Evolutionary conservation across 306 rosid species (phyloP).

Genomic region (Castanopsis chinensis): DNA sequence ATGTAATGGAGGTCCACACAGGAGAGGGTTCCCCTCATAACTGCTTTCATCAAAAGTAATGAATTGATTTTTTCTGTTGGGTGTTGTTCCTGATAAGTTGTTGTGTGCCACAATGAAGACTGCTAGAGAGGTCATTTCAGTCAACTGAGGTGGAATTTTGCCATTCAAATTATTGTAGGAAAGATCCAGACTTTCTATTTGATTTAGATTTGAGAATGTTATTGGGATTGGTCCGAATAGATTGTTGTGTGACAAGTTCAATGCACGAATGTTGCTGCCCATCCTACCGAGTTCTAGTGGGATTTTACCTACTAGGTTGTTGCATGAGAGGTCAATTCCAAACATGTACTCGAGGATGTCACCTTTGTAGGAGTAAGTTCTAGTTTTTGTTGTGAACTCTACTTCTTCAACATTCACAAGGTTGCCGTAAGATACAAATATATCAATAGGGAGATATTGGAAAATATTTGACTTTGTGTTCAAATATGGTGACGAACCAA

Average conservation of each 20-base stretch:
- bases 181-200: conserved; percentile 1
- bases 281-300: neutral
- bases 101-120: neutral
- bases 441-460: no score
- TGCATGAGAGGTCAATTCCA: no score
- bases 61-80: neutral
- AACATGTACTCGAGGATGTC: no score
- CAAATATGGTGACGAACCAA: no score
- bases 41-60: neutral
- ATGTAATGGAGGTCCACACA: neutral
- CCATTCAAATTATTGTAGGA: neutral
- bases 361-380: no score
- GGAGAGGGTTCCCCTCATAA: neutral
- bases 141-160: neutral
- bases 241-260: neutral
- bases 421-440: no score
- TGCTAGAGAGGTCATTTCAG: neutral
- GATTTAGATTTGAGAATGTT: neutral
- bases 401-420: no score
- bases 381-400: no score
- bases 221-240: neutral
- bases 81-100: neutral
- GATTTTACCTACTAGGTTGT: neutral
- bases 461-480: no score
- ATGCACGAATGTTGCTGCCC: neutral